phyloP scores from a whole-genome alignment of 140 eudicot species.

The Flaveria floridana region DNA sequence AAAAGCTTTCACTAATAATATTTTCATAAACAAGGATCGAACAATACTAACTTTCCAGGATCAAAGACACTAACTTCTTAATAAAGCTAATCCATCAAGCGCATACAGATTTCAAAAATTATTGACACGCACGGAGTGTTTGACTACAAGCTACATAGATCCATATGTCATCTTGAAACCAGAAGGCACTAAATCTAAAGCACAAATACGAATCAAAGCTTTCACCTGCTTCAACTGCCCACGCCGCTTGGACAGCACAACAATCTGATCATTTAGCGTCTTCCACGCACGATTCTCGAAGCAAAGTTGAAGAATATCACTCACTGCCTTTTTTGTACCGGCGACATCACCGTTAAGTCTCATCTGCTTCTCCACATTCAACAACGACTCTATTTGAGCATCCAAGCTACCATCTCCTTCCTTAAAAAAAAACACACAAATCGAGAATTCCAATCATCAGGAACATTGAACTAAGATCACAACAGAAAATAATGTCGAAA shows the following conservation, averaged over 20 bases:
- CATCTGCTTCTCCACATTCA: constrained; percentile 94
- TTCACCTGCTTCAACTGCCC: constrained; percentile 92
- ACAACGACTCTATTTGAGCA: constrained; percentile 62
- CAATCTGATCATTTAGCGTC: constrained; percentile 84
- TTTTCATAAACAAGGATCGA: constrained; percentile 13
- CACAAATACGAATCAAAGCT: neutral
- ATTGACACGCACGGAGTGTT: neutral
- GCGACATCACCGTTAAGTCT: constrained; percentile 78
- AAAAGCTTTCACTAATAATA: neutral
- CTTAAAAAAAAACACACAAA: constrained; percentile 27
- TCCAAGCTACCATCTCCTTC: constrained; percentile 61
- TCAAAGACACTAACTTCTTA: neutral
- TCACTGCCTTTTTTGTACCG: constrained; percentile 79
- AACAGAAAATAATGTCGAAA: neutral
- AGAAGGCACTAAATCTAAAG: constrained; percentile 3
- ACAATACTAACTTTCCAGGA: constrained; percentile 8
- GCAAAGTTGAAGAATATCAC: constrained; percentile 70
- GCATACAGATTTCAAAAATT: neutral
- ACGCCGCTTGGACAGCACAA: constrained; percentile 81
- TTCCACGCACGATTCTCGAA: constrained; percentile 80
- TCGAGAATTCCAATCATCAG: constrained; percentile 10
- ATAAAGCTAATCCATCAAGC: neutral
- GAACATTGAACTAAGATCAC: constrained; percentile 12
- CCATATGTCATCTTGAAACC: constrained; percentile 6
- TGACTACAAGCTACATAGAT: neutral